These are phyloP conservation scores for Penicillium coprophilum DNA, from an alignment of 495 filamentous ascomycete genomes.

Conservation along the genomic window DNA sequence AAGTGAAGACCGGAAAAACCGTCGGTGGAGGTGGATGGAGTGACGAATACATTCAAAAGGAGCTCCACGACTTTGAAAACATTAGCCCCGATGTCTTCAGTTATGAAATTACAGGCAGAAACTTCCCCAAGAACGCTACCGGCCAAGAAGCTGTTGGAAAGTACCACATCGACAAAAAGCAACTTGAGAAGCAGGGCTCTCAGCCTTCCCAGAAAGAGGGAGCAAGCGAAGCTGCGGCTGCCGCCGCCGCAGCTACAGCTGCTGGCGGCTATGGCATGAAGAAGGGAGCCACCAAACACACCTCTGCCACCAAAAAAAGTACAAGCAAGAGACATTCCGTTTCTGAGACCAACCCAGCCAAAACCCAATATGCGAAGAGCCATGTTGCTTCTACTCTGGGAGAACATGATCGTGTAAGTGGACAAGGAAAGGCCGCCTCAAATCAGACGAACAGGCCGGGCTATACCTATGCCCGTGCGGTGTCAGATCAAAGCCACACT, in stretches of 20 bases:
- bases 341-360: background rate
- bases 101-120: background rate
- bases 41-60: constrained; percentile 2
- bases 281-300: background rate
- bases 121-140: background rate
- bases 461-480: background rate
- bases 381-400: background rate
- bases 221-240: background rate
- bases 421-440: background rate
- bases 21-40: background rate
- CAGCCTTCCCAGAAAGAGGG: background rate
- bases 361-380: background rate
- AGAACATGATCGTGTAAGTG: background rate
- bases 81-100: background rate
- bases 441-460: background rate
- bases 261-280: constrained; percentile 3
- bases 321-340: background rate
- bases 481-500: background rate
- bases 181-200: constrained; percentile 4
- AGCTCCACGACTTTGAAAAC: constrained; percentile 1
- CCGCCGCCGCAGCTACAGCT: background rate
- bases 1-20: background rate
- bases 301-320: background rate
- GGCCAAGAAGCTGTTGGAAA: background rate
- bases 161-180: background rate